phyloP scores from a whole-genome alignment of 2,329 filamentous ascomycete species.

The Alternaria brassicae region DNA sequence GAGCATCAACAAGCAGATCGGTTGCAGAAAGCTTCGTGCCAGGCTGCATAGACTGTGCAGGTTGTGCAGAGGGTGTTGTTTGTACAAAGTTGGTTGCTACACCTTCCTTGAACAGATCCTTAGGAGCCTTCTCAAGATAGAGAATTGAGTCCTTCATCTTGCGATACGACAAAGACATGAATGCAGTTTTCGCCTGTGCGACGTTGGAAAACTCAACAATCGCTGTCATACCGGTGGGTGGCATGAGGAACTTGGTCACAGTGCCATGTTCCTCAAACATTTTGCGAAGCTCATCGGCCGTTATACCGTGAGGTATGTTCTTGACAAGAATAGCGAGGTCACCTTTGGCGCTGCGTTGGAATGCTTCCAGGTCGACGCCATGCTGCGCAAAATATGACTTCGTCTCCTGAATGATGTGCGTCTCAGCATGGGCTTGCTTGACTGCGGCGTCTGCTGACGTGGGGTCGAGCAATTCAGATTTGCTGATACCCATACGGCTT shows the following conservation, averaged over 20 bases:
- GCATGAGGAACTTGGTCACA: constrained; percentile 84
- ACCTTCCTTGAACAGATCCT: constrained; percentile 70
- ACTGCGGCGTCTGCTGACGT: constrained; percentile 93
- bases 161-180: constrained; percentile 84
- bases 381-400: constrained; percentile 89
- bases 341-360: constrained; percentile 83
- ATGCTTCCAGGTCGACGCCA: constrained; percentile 89
- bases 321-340: constrained; percentile 91
- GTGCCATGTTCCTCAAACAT: constrained; percentile 87
- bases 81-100: constrained; percentile 42
- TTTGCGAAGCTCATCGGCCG: constrained; percentile 76
- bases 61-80: constrained; percentile 30
- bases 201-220: constrained; percentile 87
- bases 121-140: constrained; percentile 92
- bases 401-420: constrained; percentile 93
- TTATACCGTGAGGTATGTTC: constrained; percentile 88
- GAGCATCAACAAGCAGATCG: constrained; percentile 70
- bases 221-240: constrained; percentile 89
- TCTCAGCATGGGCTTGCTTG: constrained; percentile 96
- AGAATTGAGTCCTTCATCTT: constrained; percentile 90
- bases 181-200: constrained; percentile 81
- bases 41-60: constrained; percentile 24
- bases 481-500: constrained; percentile 83
- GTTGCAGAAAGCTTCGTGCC: constrained; percentile 68
- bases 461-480: constrained; percentile 92